These are phyloP conservation scores for Trametes punicea DNA, from an alignment of 768 basidiomycete genomes.

Conservation along the genomic window DNA sequence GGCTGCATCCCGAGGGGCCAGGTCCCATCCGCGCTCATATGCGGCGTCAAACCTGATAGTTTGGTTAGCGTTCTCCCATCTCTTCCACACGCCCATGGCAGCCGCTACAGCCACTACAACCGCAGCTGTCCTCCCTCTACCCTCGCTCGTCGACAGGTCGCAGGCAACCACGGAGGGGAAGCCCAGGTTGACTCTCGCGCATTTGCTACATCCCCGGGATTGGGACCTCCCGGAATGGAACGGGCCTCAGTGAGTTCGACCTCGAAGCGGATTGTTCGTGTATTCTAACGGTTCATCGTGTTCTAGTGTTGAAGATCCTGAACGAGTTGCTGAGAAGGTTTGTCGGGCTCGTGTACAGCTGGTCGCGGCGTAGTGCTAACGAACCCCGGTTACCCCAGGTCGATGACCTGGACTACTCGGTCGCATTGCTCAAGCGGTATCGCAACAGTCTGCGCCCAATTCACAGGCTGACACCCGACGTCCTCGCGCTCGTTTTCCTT, in stretches of 20 bases:
- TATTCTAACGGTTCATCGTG: background rate
- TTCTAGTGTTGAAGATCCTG: slow-evolving; percentile 4
- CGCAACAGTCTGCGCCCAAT: slow-evolving; percentile 28
- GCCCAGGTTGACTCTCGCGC: slow-evolving; percentile 17
- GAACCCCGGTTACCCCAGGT: slow-evolving; percentile 20
- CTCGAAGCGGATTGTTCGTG: too few relatives aligned
- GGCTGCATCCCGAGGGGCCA: background rate
- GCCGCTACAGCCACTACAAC: background rate
- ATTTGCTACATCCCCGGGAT: slow-evolving; percentile 20
- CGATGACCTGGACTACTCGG: slow-evolving; percentile 22
- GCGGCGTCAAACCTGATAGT: slow-evolving; percentile 5
- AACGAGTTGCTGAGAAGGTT: slow-evolving; percentile 17
- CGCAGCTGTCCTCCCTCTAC: background rate
- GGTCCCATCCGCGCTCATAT: background rate
- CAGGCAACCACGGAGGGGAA: background rate
- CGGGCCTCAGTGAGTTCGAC: slow-evolving; percentile 18
- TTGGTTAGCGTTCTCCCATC: slow-evolving; percentile 2
- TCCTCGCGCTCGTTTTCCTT: slow-evolving; percentile 25
- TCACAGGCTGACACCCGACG: slow-evolving; percentile 25
- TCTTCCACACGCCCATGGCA: slow-evolving; percentile 1
- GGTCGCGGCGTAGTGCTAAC: background rate
- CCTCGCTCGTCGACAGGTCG: background rate
- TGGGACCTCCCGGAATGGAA: slow-evolving; percentile 29
- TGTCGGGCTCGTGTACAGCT: background rate
- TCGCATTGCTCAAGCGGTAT: slow-evolving; percentile 27